Base-by-base conservation (phyloP, 129 eudicot genomes). In the Escallonia herrerae region DNA sequence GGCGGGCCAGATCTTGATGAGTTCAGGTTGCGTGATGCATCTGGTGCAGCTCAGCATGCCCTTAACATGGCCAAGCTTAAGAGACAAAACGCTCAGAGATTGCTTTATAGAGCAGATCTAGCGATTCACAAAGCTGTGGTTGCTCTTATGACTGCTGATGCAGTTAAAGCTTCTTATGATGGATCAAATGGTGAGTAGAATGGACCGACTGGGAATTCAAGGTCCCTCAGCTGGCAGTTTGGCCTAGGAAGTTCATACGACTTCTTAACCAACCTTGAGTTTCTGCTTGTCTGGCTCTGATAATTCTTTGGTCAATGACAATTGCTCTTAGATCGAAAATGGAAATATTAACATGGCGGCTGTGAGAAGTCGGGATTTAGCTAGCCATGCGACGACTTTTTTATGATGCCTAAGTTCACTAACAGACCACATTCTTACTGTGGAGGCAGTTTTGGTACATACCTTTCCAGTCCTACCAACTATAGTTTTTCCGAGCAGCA, bases 121-220 rank as follows among this genome's bases (percentile, higher is more conserved):
- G 96, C 95, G 12, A 78, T 85, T 64, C 89, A 88, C 70, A 88
- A 87, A 80, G 97, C 97, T 15, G 90, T 78, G 42, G 74, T 77
- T 64, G 85, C 91, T 73, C 66, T 91, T 12, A 83, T 81, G 95
- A 77, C 84, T 42, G 97, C 97, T 10, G 91, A 87, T 50, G 95
- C 97, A 62, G 70, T 87, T 12, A 80, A 79, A 80, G 90, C 82
- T 72, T 74, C 87, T 52, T 14, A 11, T 37, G 80, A 62, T 7
- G 59, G 43, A 54, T 63, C 73, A 3, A 69, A 62, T 53, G 74
- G 15, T 15, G 43, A 39, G 11, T 40, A 49, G 33, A 22, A 22
- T 22, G 33, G 33, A 22, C 33, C 33, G 33, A 22, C 33, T 22
- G 51, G 6, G 13, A 67, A 42, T 67, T 37, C 6, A 41, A 13